These are phyloP conservation scores for Nakazawaea ernobii DNA, from an alignment of 805 yeast genomes.

Conservation along the genomic window DNA sequence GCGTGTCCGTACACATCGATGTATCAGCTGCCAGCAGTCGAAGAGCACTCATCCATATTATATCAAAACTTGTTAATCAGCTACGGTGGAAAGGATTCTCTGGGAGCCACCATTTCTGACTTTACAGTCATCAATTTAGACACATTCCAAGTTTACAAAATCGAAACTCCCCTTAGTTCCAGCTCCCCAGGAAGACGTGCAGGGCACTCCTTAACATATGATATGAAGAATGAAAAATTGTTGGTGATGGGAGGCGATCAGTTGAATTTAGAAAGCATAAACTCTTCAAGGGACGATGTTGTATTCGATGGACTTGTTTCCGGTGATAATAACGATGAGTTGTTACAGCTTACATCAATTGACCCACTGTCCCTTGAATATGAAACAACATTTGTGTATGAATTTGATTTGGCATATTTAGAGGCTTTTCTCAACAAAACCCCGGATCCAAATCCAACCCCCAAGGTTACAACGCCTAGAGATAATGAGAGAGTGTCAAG, in stretches of 20 bases:
- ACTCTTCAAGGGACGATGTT: conserved; percentile 30
- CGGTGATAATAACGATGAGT: conserved; percentile 29
- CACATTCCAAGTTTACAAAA: conserved; percentile 61
- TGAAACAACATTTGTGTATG: conserved; percentile 29
- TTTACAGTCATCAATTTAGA: conserved; percentile 73
- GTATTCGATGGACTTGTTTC: conserved; percentile 48
- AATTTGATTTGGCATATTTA: conserved; percentile 22
- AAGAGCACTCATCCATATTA: conserved; percentile 84
- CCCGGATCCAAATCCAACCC: background rate
- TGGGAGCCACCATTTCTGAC: conserved; percentile 62
- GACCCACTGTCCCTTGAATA: conserved; percentile 25
- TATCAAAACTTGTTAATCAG: conserved; percentile 75
- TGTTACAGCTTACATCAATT: conserved; percentile 17
- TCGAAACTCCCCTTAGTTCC: conserved; percentile 33
- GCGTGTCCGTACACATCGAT: conserved; percentile 62
- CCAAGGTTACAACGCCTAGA: background rate
- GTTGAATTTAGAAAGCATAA: conserved; percentile 49
- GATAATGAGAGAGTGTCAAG: too few relatives aligned
- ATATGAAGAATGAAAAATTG: conserved; percentile 60
- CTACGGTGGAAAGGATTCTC: conserved; percentile 81
- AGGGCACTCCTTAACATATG: conserved; percentile 82
- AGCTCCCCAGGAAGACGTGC: conserved; percentile 75
- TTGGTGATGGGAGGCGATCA: conserved; percentile 91
- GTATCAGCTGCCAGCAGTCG: conserved; percentile 69
- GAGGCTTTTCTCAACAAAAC: conserved; percentile 1